These are phyloP conservation scores for Ophiocordyceps robertsii DNA, from an alignment of 2,329 filamentous ascomycete genomes.

Conservation along the genomic window DNA sequence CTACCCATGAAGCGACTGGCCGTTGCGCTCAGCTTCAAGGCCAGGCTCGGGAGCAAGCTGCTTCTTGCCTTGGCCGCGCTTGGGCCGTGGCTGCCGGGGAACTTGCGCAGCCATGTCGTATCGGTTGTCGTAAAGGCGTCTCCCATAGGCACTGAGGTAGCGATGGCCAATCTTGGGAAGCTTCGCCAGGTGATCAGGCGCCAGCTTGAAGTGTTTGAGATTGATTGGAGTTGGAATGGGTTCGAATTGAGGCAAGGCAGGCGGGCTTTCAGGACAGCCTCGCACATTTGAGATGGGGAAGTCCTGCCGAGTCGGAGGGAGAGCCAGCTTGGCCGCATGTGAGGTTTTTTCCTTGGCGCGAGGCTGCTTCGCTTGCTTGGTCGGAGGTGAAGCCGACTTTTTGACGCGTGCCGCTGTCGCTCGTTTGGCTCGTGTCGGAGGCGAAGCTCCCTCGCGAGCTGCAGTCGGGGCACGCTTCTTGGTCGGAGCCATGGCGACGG, in stretches of 20 bases:
- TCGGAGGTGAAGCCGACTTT: not conserved
- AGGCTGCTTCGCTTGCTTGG: not conserved
- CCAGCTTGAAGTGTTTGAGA: not conserved
- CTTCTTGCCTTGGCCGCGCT: not conserved
- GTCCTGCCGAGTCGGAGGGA: constrained; percentile 1
- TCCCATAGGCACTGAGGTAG: constrained; percentile 4
- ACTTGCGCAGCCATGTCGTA: not conserved
- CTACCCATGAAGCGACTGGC: too few relatives aligned
- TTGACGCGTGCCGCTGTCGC: not conserved
- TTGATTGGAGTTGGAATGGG: not conserved
- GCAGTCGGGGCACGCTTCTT: not conserved
- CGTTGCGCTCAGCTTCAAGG: too few relatives aligned
- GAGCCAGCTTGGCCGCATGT: not conserved
- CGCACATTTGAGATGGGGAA: constrained; percentile 7
- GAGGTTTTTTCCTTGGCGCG: not conserved
- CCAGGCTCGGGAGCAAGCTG: too few relatives aligned
- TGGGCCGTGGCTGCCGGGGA: not conserved
- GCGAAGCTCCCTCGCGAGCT: not conserved
- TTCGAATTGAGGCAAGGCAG: not conserved
- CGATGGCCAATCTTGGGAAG: constrained; percentile 4
- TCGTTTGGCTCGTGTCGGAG: not conserved
- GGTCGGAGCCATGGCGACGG: not conserved
- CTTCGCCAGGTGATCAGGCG: constrained; percentile 4
- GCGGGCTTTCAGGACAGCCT: not conserved
- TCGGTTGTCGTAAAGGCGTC: constrained; percentile 2